Percentiles rank a stretch among this genome's conserved stretches.
Evolutionary conservation across 331 rosid genomes (phyloP).

Genomic region (Stylosanthes scabra): DNA sequence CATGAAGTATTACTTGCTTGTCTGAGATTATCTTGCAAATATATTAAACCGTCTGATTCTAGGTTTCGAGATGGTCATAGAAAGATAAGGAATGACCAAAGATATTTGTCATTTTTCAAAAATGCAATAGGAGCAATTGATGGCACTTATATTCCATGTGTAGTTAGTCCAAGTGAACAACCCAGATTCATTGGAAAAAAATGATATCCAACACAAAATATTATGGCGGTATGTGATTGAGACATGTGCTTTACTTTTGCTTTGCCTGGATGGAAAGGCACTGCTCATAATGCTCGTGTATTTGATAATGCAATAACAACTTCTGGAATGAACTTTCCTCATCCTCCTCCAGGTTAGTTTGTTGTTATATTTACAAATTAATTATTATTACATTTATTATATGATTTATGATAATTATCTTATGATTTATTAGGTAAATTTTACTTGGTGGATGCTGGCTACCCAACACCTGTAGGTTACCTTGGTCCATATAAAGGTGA

Average conservation of each 20-base stretch:
- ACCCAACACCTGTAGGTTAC: neutral
- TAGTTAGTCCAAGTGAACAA: too few relatives aligned
- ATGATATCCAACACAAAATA: too few relatives aligned
- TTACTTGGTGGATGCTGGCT: conserved; percentile 4
- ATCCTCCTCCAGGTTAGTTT: too few relatives aligned
- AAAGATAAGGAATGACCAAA: neutral
- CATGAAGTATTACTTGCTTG: neutral
- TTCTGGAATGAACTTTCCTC: neutral
- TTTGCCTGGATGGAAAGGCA: neutral
- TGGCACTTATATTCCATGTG: too few relatives aligned
- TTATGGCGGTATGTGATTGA: neutral
- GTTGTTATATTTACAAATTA: too few relatives aligned
- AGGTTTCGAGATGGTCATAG: too few relatives aligned
- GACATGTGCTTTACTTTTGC: neutral
- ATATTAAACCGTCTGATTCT: neutral
- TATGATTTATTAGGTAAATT: too few relatives aligned
- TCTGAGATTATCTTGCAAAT: neutral
- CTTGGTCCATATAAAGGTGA: neutral
- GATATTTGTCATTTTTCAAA: neutral
- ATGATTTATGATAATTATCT: too few relatives aligned
- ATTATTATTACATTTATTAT: too few relatives aligned
- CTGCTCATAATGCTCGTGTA: neutral
- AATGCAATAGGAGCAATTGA: too few relatives aligned
- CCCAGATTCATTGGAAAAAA: too few relatives aligned
- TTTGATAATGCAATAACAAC: neutral